Base-by-base conservation (phyloP, 176 grass and related monocot genomes). In the Oryza brachyantha region DNA sequence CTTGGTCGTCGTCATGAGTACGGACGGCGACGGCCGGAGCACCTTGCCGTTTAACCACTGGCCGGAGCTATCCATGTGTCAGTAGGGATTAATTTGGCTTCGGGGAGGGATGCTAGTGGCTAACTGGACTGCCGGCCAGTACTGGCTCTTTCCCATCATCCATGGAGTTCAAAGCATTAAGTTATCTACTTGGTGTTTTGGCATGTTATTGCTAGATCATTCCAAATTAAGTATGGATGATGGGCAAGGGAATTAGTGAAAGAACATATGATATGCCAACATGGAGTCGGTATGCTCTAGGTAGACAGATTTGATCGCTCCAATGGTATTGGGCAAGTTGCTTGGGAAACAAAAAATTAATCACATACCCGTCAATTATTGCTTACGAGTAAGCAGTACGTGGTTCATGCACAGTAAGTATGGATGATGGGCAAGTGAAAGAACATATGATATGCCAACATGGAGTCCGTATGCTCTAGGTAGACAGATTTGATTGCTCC, bases 1-100 rank as follows among this genome's bases (percentile, higher is more conserved):
- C 76, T 26, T 3, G 72, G 72, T 82, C 64, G 75, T 83, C 80
- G 31, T 50, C 46, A 19, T 39, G 17, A 39, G 61, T 42, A 78
- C 80, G 68, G 80, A 88, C 75, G 54, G 86, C 68, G 68, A 84
- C 75, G 68, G 68, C 79, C 66, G 79, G 79, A 83, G 85, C 66
- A 32, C 6, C 6, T 78, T 73, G 74, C 79, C 67, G 45, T 72
- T 78, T 78, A 57, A 66, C 73, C 45, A 72, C 36, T 87, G 85
- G 85, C 69, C 61, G 48, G 61, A 84, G 69, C 1, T 50, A 50
- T 4, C 86, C 86, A 88, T 81, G 79, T 79, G 86, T 84, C 50
- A 61, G 61, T 34, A 32, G 26, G 16, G 39, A 83, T 46, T 70
- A 68, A 77, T 36, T 52, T 31, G 63, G 32, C 13, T 41, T 16